phyloP scores from a whole-genome alignment of 495 filamentous ascomycete genomes.

The Aspergillus panamensis region DNA sequence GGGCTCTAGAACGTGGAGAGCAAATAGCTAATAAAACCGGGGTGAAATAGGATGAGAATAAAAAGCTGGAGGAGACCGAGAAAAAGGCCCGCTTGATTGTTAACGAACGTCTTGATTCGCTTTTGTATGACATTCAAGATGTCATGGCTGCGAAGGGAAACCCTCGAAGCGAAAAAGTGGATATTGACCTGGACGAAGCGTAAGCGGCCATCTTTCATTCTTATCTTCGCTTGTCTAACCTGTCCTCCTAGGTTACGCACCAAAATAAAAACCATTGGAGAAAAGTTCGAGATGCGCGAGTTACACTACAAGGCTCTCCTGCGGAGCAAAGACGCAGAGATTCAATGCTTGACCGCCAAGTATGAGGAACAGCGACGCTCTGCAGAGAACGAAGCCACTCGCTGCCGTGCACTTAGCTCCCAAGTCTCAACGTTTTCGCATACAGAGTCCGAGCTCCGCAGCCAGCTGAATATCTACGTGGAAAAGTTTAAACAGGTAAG shows the following conservation, averaged over 20 bases:
- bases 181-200: constrained; percentile 85
- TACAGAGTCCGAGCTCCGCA: constrained; percentile 88
- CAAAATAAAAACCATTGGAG: constrained; percentile 88
- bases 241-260: constrained; percentile 64
- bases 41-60: constrained; percentile 76
- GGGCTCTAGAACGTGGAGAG: not conserved
- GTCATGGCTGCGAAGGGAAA: constrained; percentile 75
- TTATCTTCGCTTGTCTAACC: not conserved
- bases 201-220: constrained; percentile 37
- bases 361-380: constrained; percentile 85
- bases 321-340: constrained; percentile 93
- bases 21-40: constrained; percentile 6
- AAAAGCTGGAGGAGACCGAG: constrained; percentile 77
- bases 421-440: constrained; percentile 96
- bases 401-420: constrained; percentile 76
- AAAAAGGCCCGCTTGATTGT: constrained; percentile 76
- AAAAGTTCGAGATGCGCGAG: constrained; percentile 94
- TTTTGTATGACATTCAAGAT: constrained; percentile 76
- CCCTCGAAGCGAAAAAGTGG: constrained; percentile 65
- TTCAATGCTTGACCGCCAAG: constrained; percentile 81
- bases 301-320: constrained; percentile 84
- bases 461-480: constrained; percentile 96
- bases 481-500: constrained; percentile 99
- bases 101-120: constrained; percentile 73
- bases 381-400: constrained; percentile 72